A percentile compares a stretch with the other conserved stretches of the same genome.
phyloP scores from a whole-genome alignment of 208 protist genomes.

The Phytomonas francai region DNA sequence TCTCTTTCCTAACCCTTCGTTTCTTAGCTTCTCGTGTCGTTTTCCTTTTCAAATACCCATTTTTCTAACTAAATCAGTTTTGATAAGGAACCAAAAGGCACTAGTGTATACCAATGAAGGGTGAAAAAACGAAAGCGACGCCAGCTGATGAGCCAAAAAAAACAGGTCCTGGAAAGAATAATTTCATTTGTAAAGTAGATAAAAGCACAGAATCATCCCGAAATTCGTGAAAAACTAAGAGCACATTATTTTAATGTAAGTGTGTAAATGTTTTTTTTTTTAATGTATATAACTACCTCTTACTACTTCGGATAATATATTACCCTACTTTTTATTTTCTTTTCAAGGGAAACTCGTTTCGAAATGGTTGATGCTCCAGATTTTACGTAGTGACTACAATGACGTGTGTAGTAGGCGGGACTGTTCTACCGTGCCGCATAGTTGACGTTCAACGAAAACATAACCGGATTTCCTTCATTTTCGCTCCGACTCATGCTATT shows the following conservation, averaged over 20 bases:
- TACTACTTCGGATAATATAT: not conserved
- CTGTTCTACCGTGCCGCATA: not conserved
- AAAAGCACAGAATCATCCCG: not conserved
- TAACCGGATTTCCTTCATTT: not conserved
- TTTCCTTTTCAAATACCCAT: not conserved
- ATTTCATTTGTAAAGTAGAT: not conserved
- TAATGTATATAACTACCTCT: not conserved
- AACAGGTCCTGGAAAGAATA: not conserved
- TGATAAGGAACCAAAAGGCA: not conserved
- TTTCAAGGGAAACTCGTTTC: not conserved
- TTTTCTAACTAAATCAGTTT: not conserved
- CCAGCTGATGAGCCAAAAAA: not conserved
- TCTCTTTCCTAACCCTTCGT: constrained; percentile 9
- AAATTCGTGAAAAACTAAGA: not conserved
- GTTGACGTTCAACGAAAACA: not conserved
- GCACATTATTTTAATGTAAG: not conserved
- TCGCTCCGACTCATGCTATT: not conserved
- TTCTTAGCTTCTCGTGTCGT: not conserved
- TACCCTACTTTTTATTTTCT: not conserved
- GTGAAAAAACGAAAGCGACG: not conserved
- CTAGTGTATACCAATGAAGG: not conserved
- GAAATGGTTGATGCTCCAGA: no score
- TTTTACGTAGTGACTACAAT: no score
- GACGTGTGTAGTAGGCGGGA: not conserved
- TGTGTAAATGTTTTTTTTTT: not conserved